Evolutionary conservation across 78 protist genomes (phyloP).

Genomic region (Dictyostelium brefeldianum): DNA sequence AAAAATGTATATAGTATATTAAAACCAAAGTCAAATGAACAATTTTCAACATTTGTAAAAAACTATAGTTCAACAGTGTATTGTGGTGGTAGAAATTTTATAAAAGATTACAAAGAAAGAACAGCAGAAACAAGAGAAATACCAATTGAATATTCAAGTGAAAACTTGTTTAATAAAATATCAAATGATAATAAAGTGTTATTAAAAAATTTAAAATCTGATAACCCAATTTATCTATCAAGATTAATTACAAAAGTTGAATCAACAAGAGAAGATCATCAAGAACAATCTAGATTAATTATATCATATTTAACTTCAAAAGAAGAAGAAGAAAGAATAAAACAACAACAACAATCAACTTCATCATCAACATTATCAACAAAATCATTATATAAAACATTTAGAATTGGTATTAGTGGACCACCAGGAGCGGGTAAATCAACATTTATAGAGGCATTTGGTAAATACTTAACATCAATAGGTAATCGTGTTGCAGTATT

Average conservation of each 20-base stretch:
- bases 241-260: slow-evolving; percentile 79
- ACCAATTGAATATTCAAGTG: too few species aligned
- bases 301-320: slow-evolving; percentile 33
- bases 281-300: slow-evolving; percentile 65
- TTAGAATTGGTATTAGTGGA: slow-evolving; percentile 95
- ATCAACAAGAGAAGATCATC: slow-evolving; percentile 77
- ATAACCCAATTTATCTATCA: slow-evolving; percentile 29
- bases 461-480: slow-evolving; percentile 73
- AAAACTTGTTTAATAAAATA: background rate
- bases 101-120: too few species aligned
- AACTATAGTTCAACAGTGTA: too few species aligned
- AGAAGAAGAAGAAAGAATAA: slow-evolving; percentile 17
- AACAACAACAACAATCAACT: background rate
- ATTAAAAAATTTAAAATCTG: slow-evolving; percentile 20
- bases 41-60: too few species aligned
- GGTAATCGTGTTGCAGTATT: slow-evolving; percentile 88
- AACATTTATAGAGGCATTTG: slow-evolving; percentile 97
- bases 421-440: slow-evolving; percentile 99
- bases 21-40: too few species aligned
- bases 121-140: too few species aligned
- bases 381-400: slow-evolving; percentile 36
- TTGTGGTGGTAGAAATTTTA: too few species aligned
- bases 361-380: background rate
- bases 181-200: slow-evolving; percentile 32
- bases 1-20: too few species aligned